Base-by-base conservation (phyloP, 1,284 basidiomycete species). In the Chalciporus sp. region DNA sequence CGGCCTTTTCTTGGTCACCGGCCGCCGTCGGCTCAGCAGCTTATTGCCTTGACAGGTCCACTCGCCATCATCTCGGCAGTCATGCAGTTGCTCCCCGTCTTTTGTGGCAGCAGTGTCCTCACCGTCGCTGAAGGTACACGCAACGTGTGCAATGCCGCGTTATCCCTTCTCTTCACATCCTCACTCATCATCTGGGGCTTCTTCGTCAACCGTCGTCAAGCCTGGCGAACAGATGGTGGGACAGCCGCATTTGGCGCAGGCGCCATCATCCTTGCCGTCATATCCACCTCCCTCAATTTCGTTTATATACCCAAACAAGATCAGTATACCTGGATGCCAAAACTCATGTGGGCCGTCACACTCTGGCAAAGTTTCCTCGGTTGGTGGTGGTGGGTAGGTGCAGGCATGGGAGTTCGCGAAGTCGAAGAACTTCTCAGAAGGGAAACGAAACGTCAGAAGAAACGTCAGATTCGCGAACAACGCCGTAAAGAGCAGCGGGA, bases 321-420 rank as follows among this genome's bases (percentile, higher is more conserved):
- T 58, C 84, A 92, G 60, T 91, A 92, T 60, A 77, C 85, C 11
- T 97, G 94, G 94, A 78, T 96, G 57, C 90, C 91, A 2, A 82
- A 85, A 31, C 77, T 96, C 45, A 85, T 93, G 72, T 94, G 91
- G 84, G 86, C 90, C 3, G 85, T 95, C 41, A 83, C 95, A 11
- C 81, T 96, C 16, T 96, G 94, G 94, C 94, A 97, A 76, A 92
- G 85, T 72, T 92, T 92, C 66, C 70, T 92, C 27, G 92, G 92
- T 0, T 96, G 92, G 91, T 95, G 94, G 94, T 95, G 94, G 94
- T 98, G 94, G 94, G 94, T 95, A 19, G 95, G 95, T 16, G 88
- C 92, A 1, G 94, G 94, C 55, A 81, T 90, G 85, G 76, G 82
- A 68, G 77, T 85, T 16, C 74, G 79, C 16, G 83, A 85, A 61